phyloP scores from a whole-genome alignment of 139 green algal genomes.

The Coelastrella sp. region DNA sequence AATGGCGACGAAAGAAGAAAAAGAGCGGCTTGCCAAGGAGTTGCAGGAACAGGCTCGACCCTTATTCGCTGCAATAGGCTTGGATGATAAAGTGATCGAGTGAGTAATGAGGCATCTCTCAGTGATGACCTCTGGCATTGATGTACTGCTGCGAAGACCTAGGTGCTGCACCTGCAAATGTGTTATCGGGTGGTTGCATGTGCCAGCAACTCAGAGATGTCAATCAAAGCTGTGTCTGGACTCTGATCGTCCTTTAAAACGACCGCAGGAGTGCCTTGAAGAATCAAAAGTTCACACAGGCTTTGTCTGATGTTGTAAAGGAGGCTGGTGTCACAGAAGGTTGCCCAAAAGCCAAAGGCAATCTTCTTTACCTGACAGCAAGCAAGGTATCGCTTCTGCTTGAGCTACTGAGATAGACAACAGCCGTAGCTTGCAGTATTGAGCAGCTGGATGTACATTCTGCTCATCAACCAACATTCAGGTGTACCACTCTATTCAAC shows the following conservation, averaged over 20 bases:
- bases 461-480: too few relatives aligned
- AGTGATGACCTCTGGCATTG: neutral
- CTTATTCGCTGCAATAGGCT: constrained; percentile 75
- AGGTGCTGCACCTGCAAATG: neutral
- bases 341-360: constrained; percentile 80
- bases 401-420: neutral
- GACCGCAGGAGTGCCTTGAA: constrained; percentile 76
- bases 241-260: too few relatives aligned
- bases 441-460: neutral
- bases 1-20: constrained; percentile 54
- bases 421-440: neutral
- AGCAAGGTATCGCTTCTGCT: constrained; percentile 67
- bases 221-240: too few relatives aligned
- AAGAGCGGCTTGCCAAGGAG: constrained; percentile 54
- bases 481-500: too few relatives aligned
- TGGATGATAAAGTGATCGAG: constrained; percentile 79
- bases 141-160: constrained; percentile 3
- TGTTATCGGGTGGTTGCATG: neutral
- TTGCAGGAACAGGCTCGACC: constrained; percentile 56
- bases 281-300: constrained; percentile 84
- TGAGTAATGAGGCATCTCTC: constrained; percentile 54
- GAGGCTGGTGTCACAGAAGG: constrained; percentile 75
- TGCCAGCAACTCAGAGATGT: too few relatives aligned
- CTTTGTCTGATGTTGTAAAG: constrained; percentile 79
- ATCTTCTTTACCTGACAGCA: constrained; percentile 84